Percentiles rank a stretch among this genome's conserved stretches.
Evolutionary conservation across 148 eudicot genomes (phyloP).

Genomic region (Polygonum aviculare): DNA sequence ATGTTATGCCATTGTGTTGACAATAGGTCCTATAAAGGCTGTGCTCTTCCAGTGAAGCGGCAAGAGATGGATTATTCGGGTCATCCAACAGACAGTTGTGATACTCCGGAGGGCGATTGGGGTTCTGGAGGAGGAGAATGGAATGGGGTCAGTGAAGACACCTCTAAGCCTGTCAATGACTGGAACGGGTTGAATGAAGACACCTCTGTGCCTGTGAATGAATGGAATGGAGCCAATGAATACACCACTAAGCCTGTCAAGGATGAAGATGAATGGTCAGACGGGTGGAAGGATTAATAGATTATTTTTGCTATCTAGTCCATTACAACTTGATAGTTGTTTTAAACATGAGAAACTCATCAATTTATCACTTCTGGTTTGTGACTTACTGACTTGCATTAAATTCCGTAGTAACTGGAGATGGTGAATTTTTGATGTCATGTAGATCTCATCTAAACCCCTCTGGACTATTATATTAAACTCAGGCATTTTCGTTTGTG

Average conservation of each 20-base stretch:
- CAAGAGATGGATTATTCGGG: not conserved
- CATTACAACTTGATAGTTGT: not conserved
- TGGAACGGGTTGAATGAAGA: not conserved
- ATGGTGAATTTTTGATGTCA: not conserved
- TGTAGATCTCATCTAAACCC: not conserved
- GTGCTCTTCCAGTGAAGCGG: conserved; percentile 63
- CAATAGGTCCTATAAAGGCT: conserved; percentile 65
- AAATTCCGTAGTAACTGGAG: not conserved
- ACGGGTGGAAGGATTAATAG: conserved; percentile 40
- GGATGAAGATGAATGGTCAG: conserved; percentile 41
- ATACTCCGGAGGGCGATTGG: conserved; percentile 12
- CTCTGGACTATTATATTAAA: not conserved
- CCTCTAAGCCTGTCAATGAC: not conserved
- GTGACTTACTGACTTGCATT: not conserved
- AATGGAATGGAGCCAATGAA: not conserved
- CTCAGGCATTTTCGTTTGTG: not conserved
- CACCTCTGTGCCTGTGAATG: not conserved
- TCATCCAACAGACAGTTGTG: conserved; percentile 6
- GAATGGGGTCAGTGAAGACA: not conserved
- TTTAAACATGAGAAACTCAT: not conserved
- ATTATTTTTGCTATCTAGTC: not conserved
- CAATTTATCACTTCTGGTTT: not conserved
- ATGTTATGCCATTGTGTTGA: conserved; percentile 77
- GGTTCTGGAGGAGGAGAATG: conserved; percentile 9
- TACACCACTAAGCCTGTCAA: not conserved